A percentile compares a stretch with the other conserved stretches of the same genome.
These are phyloP conservation scores for Brachypodium distachyon DNA, from an alignment of 202 grass and related monocot species.

Conservation along the genomic window DNA sequence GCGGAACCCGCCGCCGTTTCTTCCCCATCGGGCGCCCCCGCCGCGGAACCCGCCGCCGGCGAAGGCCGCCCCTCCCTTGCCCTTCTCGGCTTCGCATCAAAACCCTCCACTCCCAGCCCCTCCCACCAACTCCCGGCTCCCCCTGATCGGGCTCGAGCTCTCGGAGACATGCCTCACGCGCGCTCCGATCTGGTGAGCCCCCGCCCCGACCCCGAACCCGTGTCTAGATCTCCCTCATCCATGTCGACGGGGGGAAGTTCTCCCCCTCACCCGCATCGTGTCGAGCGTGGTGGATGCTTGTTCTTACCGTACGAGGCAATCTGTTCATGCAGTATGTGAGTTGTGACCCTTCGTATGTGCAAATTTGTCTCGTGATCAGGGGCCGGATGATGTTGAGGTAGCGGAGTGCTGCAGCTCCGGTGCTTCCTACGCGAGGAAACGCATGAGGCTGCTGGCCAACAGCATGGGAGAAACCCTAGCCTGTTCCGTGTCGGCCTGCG, in stretches of 20 bases:
- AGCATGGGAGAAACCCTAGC: background rate
- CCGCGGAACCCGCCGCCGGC: no score
- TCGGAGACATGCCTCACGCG: slow-evolving; percentile 7
- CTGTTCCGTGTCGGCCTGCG: background rate
- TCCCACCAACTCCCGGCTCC: no score
- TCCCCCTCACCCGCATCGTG: no score
- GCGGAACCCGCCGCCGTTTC: no score
- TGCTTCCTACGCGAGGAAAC: background rate
- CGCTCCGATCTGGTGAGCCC: slow-evolving; percentile 15
- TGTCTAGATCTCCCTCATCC: background rate
- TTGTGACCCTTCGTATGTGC: background rate
- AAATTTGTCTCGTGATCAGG: slow-evolving; percentile 6
- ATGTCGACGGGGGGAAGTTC: background rate
- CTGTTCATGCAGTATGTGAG: background rate
- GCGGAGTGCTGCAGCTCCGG: background rate
- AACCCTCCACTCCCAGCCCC: background rate
- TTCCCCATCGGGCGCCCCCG: no score
- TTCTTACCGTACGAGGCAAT: background rate
- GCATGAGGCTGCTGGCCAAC: background rate
- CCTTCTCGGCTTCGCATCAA: background rate
- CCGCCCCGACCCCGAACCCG: background rate
- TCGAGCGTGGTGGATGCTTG: no score
- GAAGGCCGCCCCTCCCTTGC: no score
- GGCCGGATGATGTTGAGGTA: background rate
- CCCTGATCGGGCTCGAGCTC: background rate